Evolutionary conservation across 2,329 filamentous ascomycete species (phyloP), one percentile per base, ranked within the genome.

Genomic region (Alternaria sp.): DNA sequence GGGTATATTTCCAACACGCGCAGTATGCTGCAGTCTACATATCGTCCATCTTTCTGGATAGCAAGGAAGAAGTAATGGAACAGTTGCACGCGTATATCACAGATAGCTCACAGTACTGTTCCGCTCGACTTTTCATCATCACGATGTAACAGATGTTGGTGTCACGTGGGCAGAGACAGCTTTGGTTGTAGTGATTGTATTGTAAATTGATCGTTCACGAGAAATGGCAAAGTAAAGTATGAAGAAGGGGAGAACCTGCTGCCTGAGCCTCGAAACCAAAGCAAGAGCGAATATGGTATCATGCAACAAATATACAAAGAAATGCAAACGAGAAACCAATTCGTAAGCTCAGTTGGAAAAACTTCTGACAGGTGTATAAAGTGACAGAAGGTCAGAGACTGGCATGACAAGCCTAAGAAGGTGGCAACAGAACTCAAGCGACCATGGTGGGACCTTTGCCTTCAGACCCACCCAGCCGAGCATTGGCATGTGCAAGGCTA

Each of bases 11-110:
- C 93, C 71, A 92, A 98, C 74, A 81, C 86, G 13, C 83, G 89
- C 56, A 97, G 93, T 74, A 96, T 99, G 93, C 82, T 97, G 72
- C 90, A 91, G 77, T 96, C 91, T 60, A 86, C 88, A 6, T 99
- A 98, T 79, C 85, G 84, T 64, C 92, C 92, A 15, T 92, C 89
- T 58, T 89, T 91, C 66, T 99, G 96, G 96, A 84, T 97, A 26
- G 95, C 92, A 32, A 88, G 90, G 65, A 99, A 97, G 82, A 64
- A 49, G 17, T 57, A 32, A 59, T 10, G 4, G 17, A 10, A 40
- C 19, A 17, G 1, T 5, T 6, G 32, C 13, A 36, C 19, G 0
- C n/a, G 23, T 32, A n/a, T 5, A 23, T 36, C 13, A 10, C 28
- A 11, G 19, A 9, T 1, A 36, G 13, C 19, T 19, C 23, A 11